Evolutionary conservation across 129 eudicot genomes (phyloP).

Genomic region (Ambrosia trifida): DNA sequence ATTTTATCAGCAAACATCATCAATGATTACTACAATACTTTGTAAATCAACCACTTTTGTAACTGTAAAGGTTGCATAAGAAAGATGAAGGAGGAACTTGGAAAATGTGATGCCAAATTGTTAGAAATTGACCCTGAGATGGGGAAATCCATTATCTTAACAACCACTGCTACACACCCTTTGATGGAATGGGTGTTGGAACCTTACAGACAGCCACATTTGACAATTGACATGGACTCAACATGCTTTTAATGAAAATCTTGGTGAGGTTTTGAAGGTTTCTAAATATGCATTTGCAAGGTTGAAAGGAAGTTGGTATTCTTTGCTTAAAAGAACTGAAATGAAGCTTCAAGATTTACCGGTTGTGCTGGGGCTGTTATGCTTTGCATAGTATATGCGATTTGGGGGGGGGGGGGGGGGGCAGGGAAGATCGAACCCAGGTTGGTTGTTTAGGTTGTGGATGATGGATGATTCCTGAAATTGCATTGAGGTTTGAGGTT

Average conservation of each 20-base stretch:
- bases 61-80: no score
- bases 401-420: conserved; percentile 59
- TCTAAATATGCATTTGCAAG: no score
- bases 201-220: conserved; percentile 65
- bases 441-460: conserved; percentile 45
- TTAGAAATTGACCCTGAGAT: no score
- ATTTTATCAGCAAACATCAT: no score
- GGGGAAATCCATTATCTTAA: no score
- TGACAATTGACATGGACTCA: conserved; percentile 89
- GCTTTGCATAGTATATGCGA: conserved; percentile 83
- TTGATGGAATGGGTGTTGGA: conserved; percentile 75
- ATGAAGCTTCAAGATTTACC: conserved; percentile 85
- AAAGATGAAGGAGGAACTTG: no score
- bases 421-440: conserved; percentile 51
- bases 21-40: no score
- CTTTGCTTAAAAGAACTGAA: conserved; percentile 77
- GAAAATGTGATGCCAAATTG: no score
- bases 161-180: no score
- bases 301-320: conserved; percentile 81
- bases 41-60: no score
- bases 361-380: conserved; percentile 83
- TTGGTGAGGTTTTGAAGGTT: conserved; percentile 50
- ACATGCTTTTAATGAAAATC: conserved; percentile 76
- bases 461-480: conserved; percentile 77
- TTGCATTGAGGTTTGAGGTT: conserved; percentile 48